Evolutionary conservation across 495 filamentous ascomycete genomes (phyloP).

Genomic region (Aspergillus biplanus): DNA sequence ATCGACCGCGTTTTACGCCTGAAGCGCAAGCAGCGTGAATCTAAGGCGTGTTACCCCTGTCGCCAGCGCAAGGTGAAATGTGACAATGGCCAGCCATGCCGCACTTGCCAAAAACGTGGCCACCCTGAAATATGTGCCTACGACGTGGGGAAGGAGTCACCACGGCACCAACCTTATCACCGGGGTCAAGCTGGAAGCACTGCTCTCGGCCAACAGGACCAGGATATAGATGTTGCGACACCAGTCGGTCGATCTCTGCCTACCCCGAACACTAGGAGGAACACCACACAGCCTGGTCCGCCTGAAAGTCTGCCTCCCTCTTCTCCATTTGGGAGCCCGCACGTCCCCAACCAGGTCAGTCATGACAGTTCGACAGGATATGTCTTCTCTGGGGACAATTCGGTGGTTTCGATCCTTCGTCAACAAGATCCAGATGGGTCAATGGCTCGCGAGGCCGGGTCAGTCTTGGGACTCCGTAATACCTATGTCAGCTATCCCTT

Average conservation of each 20-base stretch:
- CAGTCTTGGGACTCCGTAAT: constrained; percentile 72
- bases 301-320: neutral
- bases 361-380: constrained; percentile 35
- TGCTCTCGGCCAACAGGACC: neutral
- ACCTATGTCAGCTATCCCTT: constrained; percentile 74
- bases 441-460: constrained; percentile 36
- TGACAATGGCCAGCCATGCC: constrained; percentile 37
- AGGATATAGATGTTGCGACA: neutral
- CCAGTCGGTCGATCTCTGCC: too few species aligned
- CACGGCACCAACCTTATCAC: neutral
- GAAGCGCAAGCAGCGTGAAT: constrained; percentile 38
- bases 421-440: constrained; percentile 59
- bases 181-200: neutral
- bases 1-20: constrained; percentile 38
- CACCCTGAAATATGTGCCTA: constrained; percentile 45
- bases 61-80: constrained; percentile 49
- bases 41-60: constrained; percentile 44
- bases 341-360: neutral
- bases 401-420: constrained; percentile 38
- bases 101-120: constrained; percentile 35
- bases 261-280: too few species aligned
- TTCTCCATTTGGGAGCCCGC: neutral
- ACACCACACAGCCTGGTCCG: neutral
- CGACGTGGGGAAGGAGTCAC: constrained; percentile 16
- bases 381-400: constrained; percentile 46